A percentile compares a stretch with the other conserved stretches of the same genome.
These are phyloP conservation scores for Cystobasidiopsis lactophilus DNA, from an alignment of 768 basidiomycete species.

Conservation along the genomic window DNA sequence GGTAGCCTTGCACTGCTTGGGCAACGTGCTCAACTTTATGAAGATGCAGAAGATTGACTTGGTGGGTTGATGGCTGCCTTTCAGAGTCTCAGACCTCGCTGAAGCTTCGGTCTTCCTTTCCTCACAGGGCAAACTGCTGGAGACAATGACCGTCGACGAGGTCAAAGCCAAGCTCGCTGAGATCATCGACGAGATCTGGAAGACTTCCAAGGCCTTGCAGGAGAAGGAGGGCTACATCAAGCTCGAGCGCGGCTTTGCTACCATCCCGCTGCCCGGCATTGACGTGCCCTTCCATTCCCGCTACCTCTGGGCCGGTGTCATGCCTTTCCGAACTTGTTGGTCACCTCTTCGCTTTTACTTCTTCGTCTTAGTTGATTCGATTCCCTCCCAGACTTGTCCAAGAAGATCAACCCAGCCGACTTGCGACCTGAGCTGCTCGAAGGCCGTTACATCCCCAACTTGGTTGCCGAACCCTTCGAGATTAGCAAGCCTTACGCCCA, in stretches of 20 bases:
- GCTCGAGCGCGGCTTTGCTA: constrained; percentile 89
- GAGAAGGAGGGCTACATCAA: constrained; percentile 67
- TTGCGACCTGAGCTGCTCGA: constrained; percentile 86
- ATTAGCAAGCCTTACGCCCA: constrained; percentile 72
- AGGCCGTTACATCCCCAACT: constrained; percentile 90
- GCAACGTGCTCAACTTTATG: constrained; percentile 52
- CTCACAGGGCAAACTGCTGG: constrained; percentile 62
- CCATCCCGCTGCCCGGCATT: constrained; percentile 48
- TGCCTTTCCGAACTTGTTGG: constrained; percentile 12
- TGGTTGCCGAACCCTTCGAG: constrained; percentile 70
- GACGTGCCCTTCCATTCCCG: constrained; percentile 99
- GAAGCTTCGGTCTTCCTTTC: too few species aligned
- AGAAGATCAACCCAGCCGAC: constrained; percentile 82
- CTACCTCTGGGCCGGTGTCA: constrained; percentile 65
- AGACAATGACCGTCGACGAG: constrained; percentile 68
- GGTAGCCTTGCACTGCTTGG: constrained; percentile 73
- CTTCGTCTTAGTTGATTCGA: too few species aligned
- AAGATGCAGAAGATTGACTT: constrained; percentile 63
- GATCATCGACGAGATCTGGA: constrained; percentile 63
- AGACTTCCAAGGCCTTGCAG: constrained; percentile 54
- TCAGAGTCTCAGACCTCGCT: too few species aligned
- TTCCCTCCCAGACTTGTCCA: constrained; percentile 50
- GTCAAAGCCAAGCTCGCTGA: constrained; percentile 89
- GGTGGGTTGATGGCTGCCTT: too few species aligned
- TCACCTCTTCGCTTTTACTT: too few species aligned